phyloP scores from a whole-genome alignment of 2,329 filamentous ascomycete genomes.

The Beauveria medogensis region DNA sequence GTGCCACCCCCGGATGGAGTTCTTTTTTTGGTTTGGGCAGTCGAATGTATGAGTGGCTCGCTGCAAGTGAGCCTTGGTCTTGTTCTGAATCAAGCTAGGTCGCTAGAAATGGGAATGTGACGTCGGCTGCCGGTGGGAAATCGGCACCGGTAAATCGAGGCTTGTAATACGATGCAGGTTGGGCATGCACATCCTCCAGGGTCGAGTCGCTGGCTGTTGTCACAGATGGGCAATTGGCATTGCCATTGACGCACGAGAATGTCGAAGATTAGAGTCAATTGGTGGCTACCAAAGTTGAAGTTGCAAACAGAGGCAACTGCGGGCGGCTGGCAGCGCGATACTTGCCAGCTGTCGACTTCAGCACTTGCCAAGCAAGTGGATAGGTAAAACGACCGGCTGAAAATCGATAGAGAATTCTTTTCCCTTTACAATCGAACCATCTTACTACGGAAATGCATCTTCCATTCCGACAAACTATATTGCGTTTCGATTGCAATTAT shows the following conservation, averaged over 20 bases:
- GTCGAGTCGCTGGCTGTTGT: too few species aligned
- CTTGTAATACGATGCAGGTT: too few species aligned
- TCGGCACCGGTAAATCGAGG: constrained; percentile 3
- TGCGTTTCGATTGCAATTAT: not conserved
- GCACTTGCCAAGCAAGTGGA: too few species aligned
- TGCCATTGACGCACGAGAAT: too few species aligned
- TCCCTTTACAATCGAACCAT: not conserved
- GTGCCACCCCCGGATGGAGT: not conserved
- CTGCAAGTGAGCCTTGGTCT: not conserved
- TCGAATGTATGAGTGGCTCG: not conserved
- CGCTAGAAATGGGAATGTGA: not conserved
- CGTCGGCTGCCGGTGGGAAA: constrained; percentile 1
- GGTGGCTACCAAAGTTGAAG: too few species aligned
- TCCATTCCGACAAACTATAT: not conserved
- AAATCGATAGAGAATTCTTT: not conserved
- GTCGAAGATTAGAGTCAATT: too few species aligned
- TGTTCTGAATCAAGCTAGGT: not conserved
- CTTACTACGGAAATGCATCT: not conserved
- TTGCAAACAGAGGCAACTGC: too few species aligned
- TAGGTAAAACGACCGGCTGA: too few species aligned
- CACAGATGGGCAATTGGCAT: too few species aligned
- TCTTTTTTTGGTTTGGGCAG: not conserved
- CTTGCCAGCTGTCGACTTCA: too few species aligned
- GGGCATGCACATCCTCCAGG: too few species aligned
- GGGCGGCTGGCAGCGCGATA: too few species aligned